Evolutionary conservation across 345 rosid species (phyloP), one percentile per base, ranked within the genome.

Genomic region (Eucalyptus sp.): DNA sequence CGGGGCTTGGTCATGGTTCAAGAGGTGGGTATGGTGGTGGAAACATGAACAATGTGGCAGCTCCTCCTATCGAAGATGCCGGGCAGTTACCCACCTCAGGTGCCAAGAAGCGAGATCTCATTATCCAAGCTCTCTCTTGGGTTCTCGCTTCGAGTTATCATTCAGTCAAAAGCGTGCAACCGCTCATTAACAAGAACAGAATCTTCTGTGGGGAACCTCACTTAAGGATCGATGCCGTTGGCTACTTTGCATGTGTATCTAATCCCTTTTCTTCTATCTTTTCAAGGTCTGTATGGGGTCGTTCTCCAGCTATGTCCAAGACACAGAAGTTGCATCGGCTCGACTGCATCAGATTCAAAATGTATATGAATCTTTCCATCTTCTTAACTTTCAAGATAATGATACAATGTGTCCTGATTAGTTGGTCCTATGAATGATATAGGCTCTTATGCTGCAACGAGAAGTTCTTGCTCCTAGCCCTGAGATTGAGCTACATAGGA

Each of bases 51-150:
- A 76, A 62, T 48, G 51, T 54, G 24, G 25, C 94, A 15, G 96
- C 99, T 2, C 99, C 98, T 5, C 88, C 93, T 37, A 96, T 97
- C 52, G 96, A 90, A 87, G 99, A 97, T 90, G 92, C 92, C 7
- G 95, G 94, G 68, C 97, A 96, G 89, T 96, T 96, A 96, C 99
- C 99, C 62, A n/a, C 97, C 79, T 91, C 96, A 91, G 96, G 97
- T 81, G 98, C 95, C 46, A 85, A 85, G 91, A 93, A 94, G 94
- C 95, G 96, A 96, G 90, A 90, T 29, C 41, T 50, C 49, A 2
- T 24, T 16, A 29, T 44, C 37, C 44, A 37, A 87, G 50, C 88
- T 88, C 56, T 9, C 86, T 88, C 79, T 43, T 56, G 43, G 25
- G 46, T 12, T 48, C 62, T 52, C 24, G 41, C 22, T 49, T 29